Evolutionary conservation across 2,329 filamentous ascomycete genomes (phyloP), one percentile per base, ranked within the genome.

Genomic region (Didymella keratinophila): DNA sequence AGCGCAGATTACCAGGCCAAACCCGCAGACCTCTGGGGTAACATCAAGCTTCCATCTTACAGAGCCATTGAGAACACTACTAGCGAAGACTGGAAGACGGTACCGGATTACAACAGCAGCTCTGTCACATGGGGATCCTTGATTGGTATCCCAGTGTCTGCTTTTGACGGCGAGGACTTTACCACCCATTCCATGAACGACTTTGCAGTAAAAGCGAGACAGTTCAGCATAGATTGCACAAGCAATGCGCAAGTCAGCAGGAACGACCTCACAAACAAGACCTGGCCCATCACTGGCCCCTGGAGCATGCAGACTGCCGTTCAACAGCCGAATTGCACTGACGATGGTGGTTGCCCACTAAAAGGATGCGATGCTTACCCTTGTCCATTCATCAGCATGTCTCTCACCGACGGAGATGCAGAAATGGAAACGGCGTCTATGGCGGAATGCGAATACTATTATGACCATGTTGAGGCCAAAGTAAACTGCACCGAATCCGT

Each of bases 1-100:
- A 71, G 68, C 44, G 58, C 62, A 8, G 67, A 61, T 25, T 69
- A 68, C 37, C 61, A 71, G 46, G 50, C 48, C 36, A 69, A 58
- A 1, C 51, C 65, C 2, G 65, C 68, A 63, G 71, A 72, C 52
- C 47, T 70, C 3, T 72, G 71, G 71, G 69, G 67, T 9, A 72
- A 71, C 11, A 60, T 72, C 18, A 73, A 70, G 44, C 45, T 74
- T 1, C 71, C 71, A 7, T 46, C 63, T 2, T 71, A 70, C 41
- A 50, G 62, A n/a, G 50, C 64, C 0, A 48, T 74, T 18, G 62
- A 67, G 18, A 66, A 67, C 49, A 65, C 34, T 21, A 65, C 64
- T 0, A 51, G 56, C 0, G 56, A 65, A 21, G 66, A 62, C 11
- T 72, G 63, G 69, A 71, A 71, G 30, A 10, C 34, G 16, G 27